These are phyloP conservation scores for Claviceps maximensis DNA, from an alignment of 2,329 filamentous ascomycete species.

Conservation along the genomic window DNA sequence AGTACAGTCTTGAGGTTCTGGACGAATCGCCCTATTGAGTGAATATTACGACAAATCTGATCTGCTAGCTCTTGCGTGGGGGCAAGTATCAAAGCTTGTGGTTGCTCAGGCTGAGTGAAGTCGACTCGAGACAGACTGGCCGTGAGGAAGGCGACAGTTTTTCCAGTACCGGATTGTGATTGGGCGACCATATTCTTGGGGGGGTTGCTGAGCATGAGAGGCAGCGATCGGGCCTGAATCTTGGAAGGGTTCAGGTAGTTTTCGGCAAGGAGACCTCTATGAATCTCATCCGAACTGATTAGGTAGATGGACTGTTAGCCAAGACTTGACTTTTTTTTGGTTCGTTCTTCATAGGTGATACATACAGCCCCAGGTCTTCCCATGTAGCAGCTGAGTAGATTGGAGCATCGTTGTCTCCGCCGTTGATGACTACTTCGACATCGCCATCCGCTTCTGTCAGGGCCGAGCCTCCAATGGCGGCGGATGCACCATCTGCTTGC, in stretches of 20 bases:
- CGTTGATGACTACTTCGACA: conserved; percentile 6
- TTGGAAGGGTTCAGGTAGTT: conserved; percentile 93
- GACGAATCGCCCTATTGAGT: conserved; percentile 74
- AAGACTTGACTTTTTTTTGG: background rate
- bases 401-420: conserved; percentile 2
- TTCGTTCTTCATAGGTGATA: background rate
- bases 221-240: conserved; percentile 90
- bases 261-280: conserved; percentile 66
- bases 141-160: conserved; percentile 91
- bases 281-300: conserved; percentile 38
- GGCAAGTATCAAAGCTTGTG: conserved; percentile 80
- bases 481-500: conserved; percentile 6
- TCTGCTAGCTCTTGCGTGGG: conserved; percentile 89
- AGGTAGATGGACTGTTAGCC: background rate
- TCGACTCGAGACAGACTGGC: conserved; percentile 84
- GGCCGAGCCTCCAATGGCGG: conserved; percentile 4
- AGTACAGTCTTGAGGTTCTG: conserved; percentile 62
- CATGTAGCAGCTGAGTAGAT: conserved; percentile 6
- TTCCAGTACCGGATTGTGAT: conserved; percentile 97
- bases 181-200: conserved; percentile 91
- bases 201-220: conserved; percentile 76
- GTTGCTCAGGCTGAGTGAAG: conserved; percentile 49
- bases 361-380: conserved; percentile 7
- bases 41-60: conserved; percentile 80
- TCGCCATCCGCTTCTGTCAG: conserved; percentile 6